Evolutionary conservation across 352 stramenopile genomes (phyloP).

Genomic region (Albugo laibachii): DNA sequence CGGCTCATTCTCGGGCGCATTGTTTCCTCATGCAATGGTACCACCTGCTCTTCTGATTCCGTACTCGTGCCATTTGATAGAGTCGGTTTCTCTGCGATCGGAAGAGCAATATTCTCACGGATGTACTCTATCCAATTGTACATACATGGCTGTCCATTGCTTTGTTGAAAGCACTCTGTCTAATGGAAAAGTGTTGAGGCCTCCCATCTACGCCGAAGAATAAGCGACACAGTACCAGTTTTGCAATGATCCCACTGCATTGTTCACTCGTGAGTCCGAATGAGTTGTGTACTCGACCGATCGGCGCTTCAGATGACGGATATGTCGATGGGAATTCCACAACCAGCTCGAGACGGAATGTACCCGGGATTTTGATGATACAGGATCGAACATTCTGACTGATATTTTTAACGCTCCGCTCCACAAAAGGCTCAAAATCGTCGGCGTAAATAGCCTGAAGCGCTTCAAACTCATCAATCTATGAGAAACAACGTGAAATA

Average conservation of each 20-base stretch:
- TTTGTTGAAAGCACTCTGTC: constrained; percentile 43
- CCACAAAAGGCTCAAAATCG: constrained; percentile 22
- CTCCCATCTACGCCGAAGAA: background rate
- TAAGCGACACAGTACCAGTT: constrained; percentile 16
- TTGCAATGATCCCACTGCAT: constrained; percentile 32
- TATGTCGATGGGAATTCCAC: constrained; percentile 57
- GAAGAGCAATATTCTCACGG: constrained; percentile 25
- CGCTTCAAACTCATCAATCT: no score
- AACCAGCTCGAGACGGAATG: constrained; percentile 40
- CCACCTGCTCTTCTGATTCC: constrained; percentile 7
- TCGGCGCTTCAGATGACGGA: constrained; percentile 34
- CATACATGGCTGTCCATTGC: constrained; percentile 58
- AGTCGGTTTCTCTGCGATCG: background rate
- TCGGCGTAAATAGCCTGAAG: constrained; percentile 59
- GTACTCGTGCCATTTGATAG: background rate
- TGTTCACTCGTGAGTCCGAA: constrained; percentile 55
- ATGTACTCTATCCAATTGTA: constrained; percentile 78
- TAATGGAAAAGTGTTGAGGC: constrained; percentile 3
- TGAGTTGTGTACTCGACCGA: constrained; percentile 66
- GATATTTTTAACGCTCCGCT: constrained; percentile 21
- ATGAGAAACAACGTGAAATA: no score
- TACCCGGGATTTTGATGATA: constrained; percentile 30
- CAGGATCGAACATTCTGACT: constrained; percentile 22
- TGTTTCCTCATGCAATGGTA: constrained; percentile 32
- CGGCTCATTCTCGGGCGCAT: constrained; percentile 42